Evolutionary conservation across 2,329 filamentous ascomycete genomes (phyloP).

Genomic region (Beauveria pseudobassiana): DNA sequence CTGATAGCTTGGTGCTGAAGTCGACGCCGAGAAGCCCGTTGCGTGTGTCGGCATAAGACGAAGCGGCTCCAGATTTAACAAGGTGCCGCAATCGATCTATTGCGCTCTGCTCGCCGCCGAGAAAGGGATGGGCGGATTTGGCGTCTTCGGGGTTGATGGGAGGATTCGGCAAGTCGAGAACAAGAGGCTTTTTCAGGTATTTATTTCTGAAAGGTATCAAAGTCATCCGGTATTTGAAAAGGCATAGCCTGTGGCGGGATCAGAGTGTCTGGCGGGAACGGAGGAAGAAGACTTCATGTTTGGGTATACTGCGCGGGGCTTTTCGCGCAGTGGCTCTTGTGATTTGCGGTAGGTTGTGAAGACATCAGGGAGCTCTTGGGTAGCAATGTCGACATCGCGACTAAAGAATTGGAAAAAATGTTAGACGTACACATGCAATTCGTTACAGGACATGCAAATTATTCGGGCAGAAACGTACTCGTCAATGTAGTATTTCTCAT

Average conservation of each 20-base stretch:
- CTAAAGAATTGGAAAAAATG: conserved; percentile 31
- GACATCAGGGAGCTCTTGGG: conserved; percentile 60
- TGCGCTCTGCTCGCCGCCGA: conserved; percentile 58
- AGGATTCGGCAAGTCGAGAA: conserved; percentile 40
- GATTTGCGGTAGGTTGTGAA: conserved; percentile 70
- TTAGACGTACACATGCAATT: neutral
- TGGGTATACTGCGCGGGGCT: conserved; percentile 51
- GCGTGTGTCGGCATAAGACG: conserved; percentile 59
- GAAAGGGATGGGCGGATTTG: conserved; percentile 56
- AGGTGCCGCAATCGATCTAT: conserved; percentile 53
- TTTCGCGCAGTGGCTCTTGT: conserved; percentile 61
- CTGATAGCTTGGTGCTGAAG: conserved; percentile 70
- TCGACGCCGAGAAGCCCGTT: conserved; percentile 64
- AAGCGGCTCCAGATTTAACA: conserved; percentile 52
- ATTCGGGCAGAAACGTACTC: conserved; percentile 50
- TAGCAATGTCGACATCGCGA: conserved; percentile 55
- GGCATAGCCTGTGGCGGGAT: conserved; percentile 54
- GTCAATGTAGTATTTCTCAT: conserved; percentile 74
- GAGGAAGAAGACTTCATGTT: conserved; percentile 48
- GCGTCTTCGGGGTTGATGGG: conserved; percentile 46
- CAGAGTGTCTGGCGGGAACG: conserved; percentile 39
- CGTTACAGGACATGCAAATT: neutral
- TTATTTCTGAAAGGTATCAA: conserved; percentile 45
- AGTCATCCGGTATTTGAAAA: conserved; percentile 53
- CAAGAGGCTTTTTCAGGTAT: conserved; percentile 51